Evolutionary conservation across 2,329 filamentous ascomycete species (phyloP).

Genomic region (Aspergillus thermomutatus): DNA sequence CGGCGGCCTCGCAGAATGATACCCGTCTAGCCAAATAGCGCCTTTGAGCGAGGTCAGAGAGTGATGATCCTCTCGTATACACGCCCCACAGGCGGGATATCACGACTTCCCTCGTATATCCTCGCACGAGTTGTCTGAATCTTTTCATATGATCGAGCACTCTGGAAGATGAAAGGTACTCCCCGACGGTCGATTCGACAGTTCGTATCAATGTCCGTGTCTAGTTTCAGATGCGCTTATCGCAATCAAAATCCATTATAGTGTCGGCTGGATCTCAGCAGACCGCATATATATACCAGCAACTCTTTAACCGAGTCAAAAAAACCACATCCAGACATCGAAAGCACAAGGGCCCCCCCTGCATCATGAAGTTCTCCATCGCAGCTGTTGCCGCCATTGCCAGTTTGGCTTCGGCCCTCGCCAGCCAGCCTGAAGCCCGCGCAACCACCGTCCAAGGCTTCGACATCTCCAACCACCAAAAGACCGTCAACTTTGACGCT

Average conservation of each 20-base stretch:
- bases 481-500: constrained; percentile 6
- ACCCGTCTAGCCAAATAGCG: neutral
- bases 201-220: neutral
- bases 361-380: constrained; percentile 7
- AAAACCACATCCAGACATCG: neutral
- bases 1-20: neutral
- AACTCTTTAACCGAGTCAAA: accelerated
- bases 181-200: neutral
- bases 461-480: constrained; percentile 13
- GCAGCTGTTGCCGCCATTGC: neutral
- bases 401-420: constrained; percentile 1
- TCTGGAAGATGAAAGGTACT: too few relatives aligned
- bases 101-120: neutral
- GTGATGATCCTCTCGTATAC: neutral
- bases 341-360: neutral
- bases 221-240: neutral
- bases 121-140: neutral
- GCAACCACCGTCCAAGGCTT: constrained; percentile 8
- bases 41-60: neutral
- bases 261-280: too few relatives aligned
- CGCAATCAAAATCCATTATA: neutral
- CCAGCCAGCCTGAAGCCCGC: neutral
- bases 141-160: neutral
- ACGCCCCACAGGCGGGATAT: neutral
- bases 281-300: neutral